Evolutionary conservation across 148 eudicot genomes (phyloP).

Genomic region (Heliamphora exappendiculata): DNA sequence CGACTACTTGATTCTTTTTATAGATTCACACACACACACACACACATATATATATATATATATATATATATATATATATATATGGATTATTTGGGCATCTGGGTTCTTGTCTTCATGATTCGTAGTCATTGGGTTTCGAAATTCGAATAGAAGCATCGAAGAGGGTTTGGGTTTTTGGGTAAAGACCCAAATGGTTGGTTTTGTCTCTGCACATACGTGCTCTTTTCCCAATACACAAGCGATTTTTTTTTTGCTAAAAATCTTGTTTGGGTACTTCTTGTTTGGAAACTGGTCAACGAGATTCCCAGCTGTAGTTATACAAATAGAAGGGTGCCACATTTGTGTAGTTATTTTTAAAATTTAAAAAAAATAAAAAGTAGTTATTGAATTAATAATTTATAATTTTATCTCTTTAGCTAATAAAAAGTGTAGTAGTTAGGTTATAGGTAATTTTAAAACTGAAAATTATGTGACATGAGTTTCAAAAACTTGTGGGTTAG

Average conservation of each 20-base stretch:
- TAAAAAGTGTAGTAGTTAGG: too few species aligned
- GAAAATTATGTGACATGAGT: too few species aligned
- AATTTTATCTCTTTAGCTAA: too few species aligned
- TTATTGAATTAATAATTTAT: too few species aligned
- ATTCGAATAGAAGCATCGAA: constrained; percentile 37
- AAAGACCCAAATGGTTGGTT: constrained; percentile 17
- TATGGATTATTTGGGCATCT: neutral
- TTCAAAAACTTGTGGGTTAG: too few species aligned
- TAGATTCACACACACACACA: neutral
- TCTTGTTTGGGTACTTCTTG: neutral
- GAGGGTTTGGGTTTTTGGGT: constrained; percentile 26
- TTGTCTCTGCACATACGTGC: constrained; percentile 33
- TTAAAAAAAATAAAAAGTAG: too few species aligned
- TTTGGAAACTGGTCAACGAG: too few species aligned
- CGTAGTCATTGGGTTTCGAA: constrained; percentile 28
- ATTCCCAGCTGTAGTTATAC: too few species aligned
- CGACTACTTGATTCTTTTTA: constrained; percentile 18
- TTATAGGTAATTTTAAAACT: too few species aligned
- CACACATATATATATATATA: too few species aligned
- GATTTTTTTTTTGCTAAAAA: constrained; percentile 9
- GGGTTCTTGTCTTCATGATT: constrained; percentile 16
- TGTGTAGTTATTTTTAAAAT: too few species aligned
- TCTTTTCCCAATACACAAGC: constrained; percentile 1
- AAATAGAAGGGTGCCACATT: too few species aligned
- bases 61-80: neutral